Base-by-base conservation (phyloP, 345 rosid genomes). In the Cochlearia excelsa region DNA sequence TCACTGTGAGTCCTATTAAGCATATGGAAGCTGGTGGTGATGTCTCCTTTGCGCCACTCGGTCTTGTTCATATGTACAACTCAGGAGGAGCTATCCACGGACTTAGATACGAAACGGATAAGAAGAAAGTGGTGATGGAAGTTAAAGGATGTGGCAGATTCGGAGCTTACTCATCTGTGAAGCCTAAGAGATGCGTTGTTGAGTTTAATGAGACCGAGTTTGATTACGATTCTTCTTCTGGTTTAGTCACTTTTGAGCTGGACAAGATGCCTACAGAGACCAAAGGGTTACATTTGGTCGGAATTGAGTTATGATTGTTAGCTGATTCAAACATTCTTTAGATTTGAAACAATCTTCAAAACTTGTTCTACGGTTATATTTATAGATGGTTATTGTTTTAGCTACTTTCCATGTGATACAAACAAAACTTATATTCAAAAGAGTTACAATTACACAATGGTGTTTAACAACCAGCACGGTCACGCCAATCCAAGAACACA, bases 41-140 rank as follows among this genome's bases (percentile, higher is more conserved):
- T 7, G 70, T 86, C 67, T 70, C 78, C 46, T 86, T 86, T 47
- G 95, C 96, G 2, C 95, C 98, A 0, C 23, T 88, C 6, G 97
- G 99, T 43, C 95, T 92, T 38, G 69, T 82, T 48, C 59, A 71
- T 73, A 88, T 92, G 97, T 92, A 66, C 79, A 92, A 92, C 55
- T 75, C 91, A 1, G 97, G 95, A n/a, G 99, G 94, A 53, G 95
- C 97, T 10, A 78, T 86, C 1, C 82, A 77, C 42, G 86, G 72
- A 57, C 78, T 92, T 6, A 73, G 59, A 33, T 88, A 86, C 60
- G 83, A 82, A 53, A 71, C 61, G 6, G 71, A 65, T 43, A 58
- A 37, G 54, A 59, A 27, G 66, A 80, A 61, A 59, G 83, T 81
- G 23, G 44, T 39, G 27, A 67, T 84, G 77, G 84, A 82, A 40